Evolutionary conservation across 202 grass and related monocot species (phyloP).

Genomic region (Brachypodium distachyon): DNA sequence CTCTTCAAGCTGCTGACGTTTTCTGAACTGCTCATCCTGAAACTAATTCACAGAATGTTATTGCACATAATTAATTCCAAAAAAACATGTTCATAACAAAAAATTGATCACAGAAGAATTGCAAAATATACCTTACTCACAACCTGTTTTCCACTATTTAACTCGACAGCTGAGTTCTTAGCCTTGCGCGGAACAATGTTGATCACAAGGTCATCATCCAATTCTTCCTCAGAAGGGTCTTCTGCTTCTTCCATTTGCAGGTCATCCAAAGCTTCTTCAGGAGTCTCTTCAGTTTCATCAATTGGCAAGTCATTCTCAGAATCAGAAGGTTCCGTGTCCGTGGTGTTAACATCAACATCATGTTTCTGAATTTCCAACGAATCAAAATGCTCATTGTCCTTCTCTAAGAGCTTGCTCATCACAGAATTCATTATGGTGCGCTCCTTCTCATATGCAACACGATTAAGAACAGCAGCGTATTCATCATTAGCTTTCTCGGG

Average conservation of each 20-base stretch:
- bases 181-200: conserved; percentile 51
- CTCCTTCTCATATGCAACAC: conserved; percentile 67
- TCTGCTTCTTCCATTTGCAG: conserved; percentile 29
- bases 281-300: conserved; percentile 18
- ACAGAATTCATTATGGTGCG: conserved; percentile 78
- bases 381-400: conserved; percentile 37
- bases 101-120: neutral
- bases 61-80: neutral
- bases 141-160: conserved; percentile 12
- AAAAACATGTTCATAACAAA: neutral
- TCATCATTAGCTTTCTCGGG: conserved; percentile 57
- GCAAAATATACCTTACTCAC: conserved; percentile 37
- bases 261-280: conserved; percentile 47
- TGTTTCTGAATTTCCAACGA: conserved; percentile 8
- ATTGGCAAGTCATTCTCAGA: conserved; percentile 17
- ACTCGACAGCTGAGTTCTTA: conserved; percentile 29
- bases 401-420: conserved; percentile 76
- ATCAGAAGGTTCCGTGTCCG: neutral
- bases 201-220: conserved; percentile 81
- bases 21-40: conserved; percentile 32
- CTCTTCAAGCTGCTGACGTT: conserved; percentile 19
- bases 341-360: neutral
- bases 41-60: neutral
- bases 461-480: conserved; percentile 58
- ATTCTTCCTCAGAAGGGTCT: conserved; percentile 56